These are phyloP conservation scores for Chlamydomonas reinhardtii DNA, from an alignment of 163 green algal species.

Conservation along the genomic window DNA sequence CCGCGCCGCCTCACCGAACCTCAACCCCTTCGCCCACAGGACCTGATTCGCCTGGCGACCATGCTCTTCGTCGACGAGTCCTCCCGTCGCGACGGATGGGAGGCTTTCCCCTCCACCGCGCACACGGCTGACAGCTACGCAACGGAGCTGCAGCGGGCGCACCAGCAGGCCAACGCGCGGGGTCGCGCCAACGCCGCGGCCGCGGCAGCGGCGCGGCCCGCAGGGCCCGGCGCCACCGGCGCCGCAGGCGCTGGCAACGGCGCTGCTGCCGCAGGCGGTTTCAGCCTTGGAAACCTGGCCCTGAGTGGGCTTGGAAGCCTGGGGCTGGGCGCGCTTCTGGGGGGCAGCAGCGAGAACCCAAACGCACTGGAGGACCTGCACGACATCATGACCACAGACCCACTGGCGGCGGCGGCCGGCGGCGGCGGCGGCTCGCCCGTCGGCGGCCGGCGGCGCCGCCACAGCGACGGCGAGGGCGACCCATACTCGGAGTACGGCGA, in stretches of 20 bases:
- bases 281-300: conserved; percentile 2
- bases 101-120: conserved; percentile 67
- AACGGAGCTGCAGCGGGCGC: conserved; percentile 10
- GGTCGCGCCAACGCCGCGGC: not conserved
- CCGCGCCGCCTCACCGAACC: too few species aligned
- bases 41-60: conserved; percentile 73
- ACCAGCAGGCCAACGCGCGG: not conserved
- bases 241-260: not conserved
- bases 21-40: too few species aligned
- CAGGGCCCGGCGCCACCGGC: conserved; percentile 14
- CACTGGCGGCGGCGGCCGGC: not conserved
- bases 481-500: too few species aligned
- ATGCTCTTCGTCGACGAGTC: conserved; percentile 59
- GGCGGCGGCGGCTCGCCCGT: too few species aligned
- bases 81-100: conserved; percentile 73
- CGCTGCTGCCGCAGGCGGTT: not conserved
- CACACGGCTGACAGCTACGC: conserved; percentile 56
- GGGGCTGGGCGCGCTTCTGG: not conserved
- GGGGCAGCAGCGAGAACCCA: not conserved
- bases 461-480: conserved; percentile 26
- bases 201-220: not conserved
- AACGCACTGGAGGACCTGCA: conserved; percentile 43
- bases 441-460: conserved; percentile 4
- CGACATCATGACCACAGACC: conserved; percentile 41
- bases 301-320: conserved; percentile 4